These are phyloP conservation scores for Neckera pumila DNA, from an alignment of 225 moss, liverwort and hornwort species.

Conservation along the genomic window DNA sequence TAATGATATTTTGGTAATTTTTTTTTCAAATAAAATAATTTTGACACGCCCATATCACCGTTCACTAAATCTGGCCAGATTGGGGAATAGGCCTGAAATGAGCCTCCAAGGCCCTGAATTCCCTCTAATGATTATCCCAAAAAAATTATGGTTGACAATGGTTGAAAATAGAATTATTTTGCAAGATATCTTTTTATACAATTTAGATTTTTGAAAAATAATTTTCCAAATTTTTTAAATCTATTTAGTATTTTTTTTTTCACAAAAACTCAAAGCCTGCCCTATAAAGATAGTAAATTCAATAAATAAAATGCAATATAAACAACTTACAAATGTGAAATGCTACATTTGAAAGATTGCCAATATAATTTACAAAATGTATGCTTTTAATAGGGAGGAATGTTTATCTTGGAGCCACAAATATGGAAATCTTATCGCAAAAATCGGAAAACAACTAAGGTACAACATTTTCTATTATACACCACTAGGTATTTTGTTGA, in stretches of 20 bases:
- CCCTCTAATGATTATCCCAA: no score
- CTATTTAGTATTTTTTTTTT: background rate
- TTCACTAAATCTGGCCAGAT: no score
- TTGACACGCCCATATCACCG: no score
- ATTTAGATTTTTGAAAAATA: background rate
- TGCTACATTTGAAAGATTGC: background rate
- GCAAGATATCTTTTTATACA: no score
- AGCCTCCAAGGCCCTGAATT: no score
- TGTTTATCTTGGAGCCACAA: background rate
- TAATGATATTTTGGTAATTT: no score
- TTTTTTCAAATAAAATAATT: no score
- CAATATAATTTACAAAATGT: no score
- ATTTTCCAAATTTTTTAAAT: background rate
- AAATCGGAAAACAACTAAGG: background rate
- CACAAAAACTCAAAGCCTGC: background rate
- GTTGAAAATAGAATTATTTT: background rate
- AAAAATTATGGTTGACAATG: background rate
- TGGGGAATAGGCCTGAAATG: no score
- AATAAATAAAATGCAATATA: background rate
- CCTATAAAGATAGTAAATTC: accelerated
- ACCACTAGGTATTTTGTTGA: background rate
- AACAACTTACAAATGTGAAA: background rate
- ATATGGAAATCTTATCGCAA: background rate
- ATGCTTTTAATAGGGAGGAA: background rate
- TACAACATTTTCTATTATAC: background rate